These are phyloP conservation scores for Colletotrichum tanaceti DNA, from an alignment of 2,329 filamentous ascomycete genomes.

Conservation along the genomic window DNA sequence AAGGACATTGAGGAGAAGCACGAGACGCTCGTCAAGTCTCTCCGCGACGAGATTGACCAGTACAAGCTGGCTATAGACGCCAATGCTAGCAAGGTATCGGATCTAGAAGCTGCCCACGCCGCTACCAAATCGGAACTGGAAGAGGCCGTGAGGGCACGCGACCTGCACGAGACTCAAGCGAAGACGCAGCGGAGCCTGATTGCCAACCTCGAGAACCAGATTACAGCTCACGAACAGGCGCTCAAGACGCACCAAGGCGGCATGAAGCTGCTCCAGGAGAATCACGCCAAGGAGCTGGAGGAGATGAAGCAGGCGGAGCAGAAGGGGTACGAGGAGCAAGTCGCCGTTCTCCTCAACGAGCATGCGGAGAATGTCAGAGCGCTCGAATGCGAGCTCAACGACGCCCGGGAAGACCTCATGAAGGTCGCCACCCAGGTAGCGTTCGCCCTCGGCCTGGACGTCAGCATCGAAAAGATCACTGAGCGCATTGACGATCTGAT, in stretches of 20 bases:
- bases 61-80: slow-evolving; percentile 79
- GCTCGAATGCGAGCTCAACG: slow-evolving; percentile 71
- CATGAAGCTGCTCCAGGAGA: slow-evolving; percentile 60
- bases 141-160: slow-evolving; percentile 70
- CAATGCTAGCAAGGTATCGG: slow-evolving; percentile 76
- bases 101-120: slow-evolving; percentile 79
- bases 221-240: slow-evolving; percentile 68
- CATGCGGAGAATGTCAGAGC: slow-evolving; percentile 67
- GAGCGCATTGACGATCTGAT: slow-evolving; percentile 70
- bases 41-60: slow-evolving; percentile 82
- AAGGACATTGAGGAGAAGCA: slow-evolving; percentile 66
- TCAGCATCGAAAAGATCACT: slow-evolving; percentile 75
- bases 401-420: slow-evolving; percentile 74
- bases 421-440: slow-evolving; percentile 74
- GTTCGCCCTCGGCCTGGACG: slow-evolving; percentile 69
- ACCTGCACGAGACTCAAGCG: slow-evolving; percentile 60
- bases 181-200: slow-evolving; percentile 61
- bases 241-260: slow-evolving; percentile 66
- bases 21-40: slow-evolving; percentile 66
- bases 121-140: slow-evolving; percentile 75
- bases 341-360: slow-evolving; percentile 69
- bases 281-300: slow-evolving; percentile 63
- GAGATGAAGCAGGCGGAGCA: slow-evolving; percentile 62
- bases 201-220: slow-evolving; percentile 67
- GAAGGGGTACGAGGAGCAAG: slow-evolving; percentile 67